A percentile compares a stretch with the other conserved stretches of the same genome.
phyloP scores from a whole-genome alignment of 768 basidiomycete genomes.

The Leccinum uliginosum region DNA sequence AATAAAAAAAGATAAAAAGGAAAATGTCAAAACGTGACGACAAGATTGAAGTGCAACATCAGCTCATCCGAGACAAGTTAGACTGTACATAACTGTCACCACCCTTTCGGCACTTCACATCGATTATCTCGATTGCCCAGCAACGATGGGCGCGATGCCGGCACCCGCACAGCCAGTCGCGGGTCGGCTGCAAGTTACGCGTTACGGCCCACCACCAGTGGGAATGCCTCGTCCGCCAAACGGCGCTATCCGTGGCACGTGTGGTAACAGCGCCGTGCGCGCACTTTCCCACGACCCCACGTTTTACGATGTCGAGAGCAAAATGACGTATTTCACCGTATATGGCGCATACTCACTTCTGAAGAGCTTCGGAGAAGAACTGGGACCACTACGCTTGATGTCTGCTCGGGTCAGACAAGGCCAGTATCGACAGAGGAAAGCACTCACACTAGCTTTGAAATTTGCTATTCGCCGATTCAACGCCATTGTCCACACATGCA shows the following conservation, averaged over 20 bases:
- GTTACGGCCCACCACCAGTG: too few relatives aligned
- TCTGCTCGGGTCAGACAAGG: conserved; percentile 8
- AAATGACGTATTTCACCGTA: conserved; percentile 26
- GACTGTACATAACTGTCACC: conserved; percentile 14
- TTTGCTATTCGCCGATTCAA: conserved; percentile 6
- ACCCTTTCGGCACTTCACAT: conserved; percentile 9
- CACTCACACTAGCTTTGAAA: conserved; percentile 15
- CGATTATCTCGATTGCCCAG: conserved; percentile 6
- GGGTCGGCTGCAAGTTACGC: not conserved
- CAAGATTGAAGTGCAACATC: conserved; percentile 13
- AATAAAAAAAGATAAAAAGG: conserved; percentile 12
- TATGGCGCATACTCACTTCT: conserved; percentile 22
- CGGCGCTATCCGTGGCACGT: conserved; percentile 10
- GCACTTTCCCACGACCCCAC: conserved; percentile 37
- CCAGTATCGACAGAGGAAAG: not conserved
- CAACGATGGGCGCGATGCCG: conserved; percentile 15
- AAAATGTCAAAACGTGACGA: conserved; percentile 20
- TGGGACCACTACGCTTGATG: not conserved
- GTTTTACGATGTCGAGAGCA: conserved; percentile 34
- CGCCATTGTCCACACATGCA: conserved; percentile 1
- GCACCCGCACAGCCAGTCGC: conserved; percentile 13
- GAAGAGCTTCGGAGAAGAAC: not conserved
- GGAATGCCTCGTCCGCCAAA: conserved; percentile 3
- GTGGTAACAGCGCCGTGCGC: conserved; percentile 12
- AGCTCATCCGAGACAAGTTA: conserved; percentile 27